These are phyloP conservation scores for Cutaneotrichosporon sp. DNA, from an alignment of 1,284 basidiomycete genomes.

Conservation along the genomic window DNA sequence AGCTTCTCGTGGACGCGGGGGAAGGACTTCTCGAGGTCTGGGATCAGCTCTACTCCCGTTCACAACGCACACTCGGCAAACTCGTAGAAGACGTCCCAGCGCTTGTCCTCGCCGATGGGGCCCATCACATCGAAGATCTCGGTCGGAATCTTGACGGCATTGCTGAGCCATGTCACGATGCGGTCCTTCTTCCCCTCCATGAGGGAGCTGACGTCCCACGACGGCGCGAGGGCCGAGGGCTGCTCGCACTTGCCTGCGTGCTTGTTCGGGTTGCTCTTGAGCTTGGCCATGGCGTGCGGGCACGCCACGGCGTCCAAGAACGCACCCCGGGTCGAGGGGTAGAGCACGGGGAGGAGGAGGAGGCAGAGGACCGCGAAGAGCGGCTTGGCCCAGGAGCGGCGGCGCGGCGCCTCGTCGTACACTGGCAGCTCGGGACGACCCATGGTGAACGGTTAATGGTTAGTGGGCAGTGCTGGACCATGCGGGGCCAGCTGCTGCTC, in stretches of 20 bases:
- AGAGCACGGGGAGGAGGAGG: background rate
- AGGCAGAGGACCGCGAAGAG: background rate
- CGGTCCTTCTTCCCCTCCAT: conserved; percentile 34
- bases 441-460: background rate
- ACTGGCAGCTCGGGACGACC: conserved; percentile 7
- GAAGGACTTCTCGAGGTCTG: conserved; percentile 50
- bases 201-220: conserved; percentile 28
- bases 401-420: background rate
- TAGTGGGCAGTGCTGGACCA: background rate
- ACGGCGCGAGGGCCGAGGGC: conserved; percentile 6
- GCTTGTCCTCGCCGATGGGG: conserved; percentile 47
- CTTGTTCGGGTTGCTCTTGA: background rate
- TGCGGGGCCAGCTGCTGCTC: background rate
- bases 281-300: background rate
- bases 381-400: background rate
- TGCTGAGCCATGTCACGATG: conserved; percentile 42
- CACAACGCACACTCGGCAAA: conserved; percentile 48
- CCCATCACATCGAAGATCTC: conserved; percentile 53
- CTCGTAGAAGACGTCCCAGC: conserved; percentile 52
- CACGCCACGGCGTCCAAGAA: background rate
- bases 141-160: conserved; percentile 49
- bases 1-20: conserved; percentile 58
- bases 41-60: too few species aligned
- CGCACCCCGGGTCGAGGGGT: background rate
- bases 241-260: conserved; percentile 15